Percentiles rank a stretch among this genome's conserved stretches.
phyloP scores from a whole-genome alignment of 2,329 filamentous ascomycete genomes.

The Claviceps sorghi region DNA sequence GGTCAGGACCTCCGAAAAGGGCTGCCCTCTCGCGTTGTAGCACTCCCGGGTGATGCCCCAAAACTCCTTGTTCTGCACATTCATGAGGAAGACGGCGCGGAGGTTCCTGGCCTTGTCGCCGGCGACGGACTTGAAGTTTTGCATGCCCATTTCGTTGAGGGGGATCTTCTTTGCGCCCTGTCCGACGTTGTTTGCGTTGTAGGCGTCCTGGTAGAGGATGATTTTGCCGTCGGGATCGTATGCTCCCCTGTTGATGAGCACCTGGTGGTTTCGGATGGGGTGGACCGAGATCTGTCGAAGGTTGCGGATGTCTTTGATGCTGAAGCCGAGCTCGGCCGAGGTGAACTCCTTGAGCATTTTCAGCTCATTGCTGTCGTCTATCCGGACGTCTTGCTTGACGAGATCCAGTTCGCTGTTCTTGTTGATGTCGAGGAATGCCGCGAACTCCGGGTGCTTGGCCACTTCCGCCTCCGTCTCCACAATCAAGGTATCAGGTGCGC shows the following conservation, averaged over 20 bases:
- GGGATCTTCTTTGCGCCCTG: neutral
- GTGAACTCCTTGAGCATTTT: neutral
- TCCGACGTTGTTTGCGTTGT: neutral
- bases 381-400: neutral
- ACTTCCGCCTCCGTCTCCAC: neutral
- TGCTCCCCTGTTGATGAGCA: neutral
- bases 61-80: conserved; percentile 2
- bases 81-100: neutral
- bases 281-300: neutral
- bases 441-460: neutral
- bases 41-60: neutral
- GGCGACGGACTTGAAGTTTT: neutral
- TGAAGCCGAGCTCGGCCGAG: neutral
- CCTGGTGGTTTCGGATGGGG: neutral
- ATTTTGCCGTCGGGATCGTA: neutral
- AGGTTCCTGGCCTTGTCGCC: neutral
- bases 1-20: neutral
- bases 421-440: neutral
- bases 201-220: neutral
- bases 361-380: neutral
- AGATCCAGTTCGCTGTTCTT: neutral
- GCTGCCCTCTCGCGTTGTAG: neutral
- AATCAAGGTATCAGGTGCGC: neutral
- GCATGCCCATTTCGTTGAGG: conserved; percentile 2
- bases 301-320: neutral